A percentile compares a stretch with the other conserved stretches of the same genome.
Conservation (phyloP, 352 stramenopile species). For the Globisporangium irregulare region DNA sequence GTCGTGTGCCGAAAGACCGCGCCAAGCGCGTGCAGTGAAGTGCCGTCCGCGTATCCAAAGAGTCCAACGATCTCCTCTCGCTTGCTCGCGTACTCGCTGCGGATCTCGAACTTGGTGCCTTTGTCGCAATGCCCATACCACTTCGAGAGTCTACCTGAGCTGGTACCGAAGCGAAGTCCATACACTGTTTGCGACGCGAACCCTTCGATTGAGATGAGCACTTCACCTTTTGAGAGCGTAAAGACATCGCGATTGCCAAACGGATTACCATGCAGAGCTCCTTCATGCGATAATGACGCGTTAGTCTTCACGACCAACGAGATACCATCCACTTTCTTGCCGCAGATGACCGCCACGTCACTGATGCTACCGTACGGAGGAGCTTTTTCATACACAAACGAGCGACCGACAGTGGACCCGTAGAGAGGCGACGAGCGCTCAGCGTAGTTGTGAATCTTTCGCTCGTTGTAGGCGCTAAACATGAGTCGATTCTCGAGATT, state of each 20-base stretch:
- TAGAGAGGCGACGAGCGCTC: slow-evolving; percentile 52
- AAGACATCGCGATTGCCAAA: slow-evolving; percentile 72
- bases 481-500: slow-evolving; percentile 72
- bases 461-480: slow-evolving; percentile 68
- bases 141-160: slow-evolving; percentile 50
- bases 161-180: slow-evolving; percentile 62
- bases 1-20: slow-evolving; percentile 64
- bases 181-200: slow-evolving; percentile 76
- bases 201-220: slow-evolving; percentile 59
- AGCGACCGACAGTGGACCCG: slow-evolving; percentile 33
- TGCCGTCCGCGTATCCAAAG: slow-evolving; percentile 57
- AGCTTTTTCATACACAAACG: slow-evolving; percentile 62
- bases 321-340: slow-evolving; percentile 73
- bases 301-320: slow-evolving; percentile 60
- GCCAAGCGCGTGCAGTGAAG: slow-evolving; percentile 65
- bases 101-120: slow-evolving; percentile 60
- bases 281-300: slow-evolving; percentile 36
- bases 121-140: slow-evolving; percentile 79
- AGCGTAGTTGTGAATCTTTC: slow-evolving; percentile 60
- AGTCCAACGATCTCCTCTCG: slow-evolving; percentile 73
- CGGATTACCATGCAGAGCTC: slow-evolving; percentile 58
- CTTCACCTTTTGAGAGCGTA: slow-evolving; percentile 46
- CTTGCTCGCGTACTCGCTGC: slow-evolving; percentile 41
- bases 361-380: slow-evolving; percentile 65
- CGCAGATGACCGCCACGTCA: slow-evolving; percentile 58